Conservation (phyloP, 257 asterid species). For the Lycium ferocissimum region DNA sequence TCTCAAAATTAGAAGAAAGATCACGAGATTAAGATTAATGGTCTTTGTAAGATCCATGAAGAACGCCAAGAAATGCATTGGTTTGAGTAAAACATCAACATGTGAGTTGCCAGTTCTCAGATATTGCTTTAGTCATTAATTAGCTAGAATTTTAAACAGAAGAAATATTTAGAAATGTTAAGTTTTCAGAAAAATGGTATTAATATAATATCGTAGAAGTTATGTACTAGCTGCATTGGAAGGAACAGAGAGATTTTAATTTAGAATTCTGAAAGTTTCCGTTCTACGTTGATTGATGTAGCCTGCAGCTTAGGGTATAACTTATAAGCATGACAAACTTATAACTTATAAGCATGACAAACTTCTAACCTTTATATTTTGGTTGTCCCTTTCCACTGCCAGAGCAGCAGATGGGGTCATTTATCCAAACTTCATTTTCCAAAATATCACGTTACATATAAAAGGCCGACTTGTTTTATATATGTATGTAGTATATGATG, state of each 20-base stretch:
- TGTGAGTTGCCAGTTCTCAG: slow-evolving; percentile 41
- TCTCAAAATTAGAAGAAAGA: neutral
- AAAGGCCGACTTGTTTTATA: no score
- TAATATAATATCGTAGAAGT: no score
- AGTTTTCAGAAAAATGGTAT: no score
- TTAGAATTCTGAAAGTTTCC: neutral
- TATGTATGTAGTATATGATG: no score
- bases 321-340: no score
- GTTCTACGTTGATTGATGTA: neutral
- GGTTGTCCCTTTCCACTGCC: neutral
- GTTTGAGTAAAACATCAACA: slow-evolving; percentile 9
- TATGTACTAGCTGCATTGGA: no score
- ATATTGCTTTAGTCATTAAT: slow-evolving; percentile 10
- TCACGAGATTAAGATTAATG: slow-evolving; percentile 18
- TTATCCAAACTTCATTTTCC: no score
- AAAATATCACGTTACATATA: no score
- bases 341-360: neutral
- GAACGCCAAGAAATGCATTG: slow-evolving; percentile 41
- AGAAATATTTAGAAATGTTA: neutral
- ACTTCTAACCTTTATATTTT: neutral
- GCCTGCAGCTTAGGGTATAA: neutral
- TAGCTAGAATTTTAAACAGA: no score
- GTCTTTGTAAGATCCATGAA: slow-evolving; percentile 39
- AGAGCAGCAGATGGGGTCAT: no score
- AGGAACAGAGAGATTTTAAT: neutral